Conservation (phyloP, 768 basidiomycete species). For the Mycena sanguinolenta region DNA sequence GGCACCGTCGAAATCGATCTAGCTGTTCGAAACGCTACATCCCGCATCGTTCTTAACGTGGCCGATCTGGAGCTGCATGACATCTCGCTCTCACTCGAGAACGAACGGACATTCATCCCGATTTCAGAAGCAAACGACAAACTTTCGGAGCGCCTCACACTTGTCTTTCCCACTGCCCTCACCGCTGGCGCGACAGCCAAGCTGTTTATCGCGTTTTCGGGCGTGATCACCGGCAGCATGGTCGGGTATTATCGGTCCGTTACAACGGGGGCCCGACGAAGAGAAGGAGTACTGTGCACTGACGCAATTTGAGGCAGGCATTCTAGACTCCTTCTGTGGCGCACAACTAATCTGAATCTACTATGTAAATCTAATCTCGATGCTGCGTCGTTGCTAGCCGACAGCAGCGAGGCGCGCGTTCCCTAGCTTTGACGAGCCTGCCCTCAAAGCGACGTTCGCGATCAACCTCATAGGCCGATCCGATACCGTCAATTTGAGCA, state of each 20-base stretch:
- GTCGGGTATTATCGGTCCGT: slow-evolving; percentile 32
- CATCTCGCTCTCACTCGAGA: slow-evolving; percentile 18
- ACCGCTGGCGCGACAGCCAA: not conserved
- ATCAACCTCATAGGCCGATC: slow-evolving; percentile 70
- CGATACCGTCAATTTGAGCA: slow-evolving; percentile 71
- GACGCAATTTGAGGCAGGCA: slow-evolving; percentile 32
- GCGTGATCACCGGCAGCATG: slow-evolving; percentile 25
- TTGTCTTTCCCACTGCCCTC: slow-evolving; percentile 19
- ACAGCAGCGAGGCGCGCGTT: slow-evolving; percentile 30
- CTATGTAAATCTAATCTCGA: slow-evolving; percentile 22
- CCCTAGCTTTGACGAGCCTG: slow-evolving; percentile 83
- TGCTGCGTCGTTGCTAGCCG: slow-evolving; percentile 21
- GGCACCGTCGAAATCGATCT: slow-evolving; percentile 64
- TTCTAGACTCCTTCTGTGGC: slow-evolving; percentile 25
- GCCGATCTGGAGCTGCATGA: slow-evolving; percentile 18
- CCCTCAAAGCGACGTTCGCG: slow-evolving; percentile 74
- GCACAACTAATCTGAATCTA: slow-evolving; percentile 18
- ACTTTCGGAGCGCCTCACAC: slow-evolving; percentile 24
- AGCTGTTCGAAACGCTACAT: slow-evolving; percentile 7
- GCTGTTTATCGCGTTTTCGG: slow-evolving; percentile 21
- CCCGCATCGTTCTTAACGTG: slow-evolving; percentile 22
- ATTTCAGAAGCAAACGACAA: slow-evolving; percentile 19
- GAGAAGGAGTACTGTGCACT: slow-evolving; percentile 30
- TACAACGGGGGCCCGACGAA: slow-evolving; percentile 27
- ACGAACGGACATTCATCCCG: slow-evolving; percentile 15